phyloP scores from a whole-genome alignment of 108 stramenopile species.

The Skeletonema marinoi region DNA sequence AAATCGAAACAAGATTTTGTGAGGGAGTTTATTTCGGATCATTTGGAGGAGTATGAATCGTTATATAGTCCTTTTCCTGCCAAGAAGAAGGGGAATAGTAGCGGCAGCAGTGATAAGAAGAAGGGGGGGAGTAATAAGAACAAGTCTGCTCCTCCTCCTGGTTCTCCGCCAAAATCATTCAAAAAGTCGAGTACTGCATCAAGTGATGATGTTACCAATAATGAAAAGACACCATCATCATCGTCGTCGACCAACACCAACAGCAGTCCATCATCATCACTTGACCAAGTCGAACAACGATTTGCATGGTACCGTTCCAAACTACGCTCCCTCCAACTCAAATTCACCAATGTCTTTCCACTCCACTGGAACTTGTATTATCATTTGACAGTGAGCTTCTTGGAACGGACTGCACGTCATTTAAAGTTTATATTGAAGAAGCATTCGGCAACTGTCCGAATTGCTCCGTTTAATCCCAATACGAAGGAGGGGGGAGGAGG shows the following conservation, averaged over 20 bases:
- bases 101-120: neutral
- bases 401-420: constrained; percentile 48
- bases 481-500: neutral
- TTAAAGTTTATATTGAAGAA: constrained; percentile 42
- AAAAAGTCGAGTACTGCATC: constrained; percentile 36
- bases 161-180: constrained; percentile 54
- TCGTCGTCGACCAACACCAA: constrained; percentile 23
- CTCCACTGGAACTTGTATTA: constrained; percentile 90
- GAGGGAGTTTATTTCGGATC: constrained; percentile 78
- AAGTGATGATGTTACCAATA: neutral
- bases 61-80: constrained; percentile 63
- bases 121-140: too few relatives aligned
- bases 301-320: constrained; percentile 93
- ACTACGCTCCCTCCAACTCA: constrained; percentile 56
- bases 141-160: neutral
- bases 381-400: constrained; percentile 75
- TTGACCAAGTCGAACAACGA: constrained; percentile 91
- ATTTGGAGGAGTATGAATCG: constrained; percentile 80
- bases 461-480: constrained; percentile 9
- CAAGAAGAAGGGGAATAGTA: constrained; percentile 17
- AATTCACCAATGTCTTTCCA: constrained; percentile 91
- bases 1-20: constrained; percentile 77
- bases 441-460: constrained; percentile 16
- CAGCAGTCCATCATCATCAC: constrained; percentile 23
- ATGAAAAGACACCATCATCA: constrained; percentile 14